Conservation (phyloP, 2,329 filamentous ascomycete genomes). For the Akanthomyces lecanii region DNA sequence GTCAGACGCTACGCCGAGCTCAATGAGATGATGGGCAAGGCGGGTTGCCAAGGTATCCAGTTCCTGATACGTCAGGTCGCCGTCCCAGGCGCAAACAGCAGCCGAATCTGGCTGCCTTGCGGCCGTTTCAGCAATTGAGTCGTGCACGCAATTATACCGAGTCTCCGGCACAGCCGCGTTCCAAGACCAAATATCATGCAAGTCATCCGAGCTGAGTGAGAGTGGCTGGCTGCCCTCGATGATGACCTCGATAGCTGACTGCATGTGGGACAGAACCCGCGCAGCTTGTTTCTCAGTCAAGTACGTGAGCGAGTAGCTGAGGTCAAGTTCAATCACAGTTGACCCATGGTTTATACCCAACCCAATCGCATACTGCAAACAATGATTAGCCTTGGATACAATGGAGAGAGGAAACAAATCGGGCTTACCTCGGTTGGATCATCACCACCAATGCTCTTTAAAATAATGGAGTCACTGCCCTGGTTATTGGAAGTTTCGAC, state of each 20-base stretch:
- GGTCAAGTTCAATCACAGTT: neutral
- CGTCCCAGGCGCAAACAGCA: slow-evolving; percentile 27
- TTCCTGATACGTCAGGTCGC: slow-evolving; percentile 38
- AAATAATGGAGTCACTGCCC: neutral
- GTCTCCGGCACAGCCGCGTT: neutral
- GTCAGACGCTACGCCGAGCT: slow-evolving; percentile 9
- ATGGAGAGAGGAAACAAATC: neutral
- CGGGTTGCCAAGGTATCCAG: slow-evolving; percentile 22
- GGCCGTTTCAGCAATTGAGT: neutral
- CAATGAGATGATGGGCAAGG: slow-evolving; percentile 17
- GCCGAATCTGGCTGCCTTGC: neutral
- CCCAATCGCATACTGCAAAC: neutral
- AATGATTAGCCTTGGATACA: neutral
- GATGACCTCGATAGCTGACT: neutral
- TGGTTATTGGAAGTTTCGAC: neutral
- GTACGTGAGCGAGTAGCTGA: neutral
- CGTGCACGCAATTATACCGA: neutral
- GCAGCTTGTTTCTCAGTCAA: neutral
- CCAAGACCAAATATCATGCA: slow-evolving; percentile 4
- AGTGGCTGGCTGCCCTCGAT: neutral
- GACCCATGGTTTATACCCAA: neutral
- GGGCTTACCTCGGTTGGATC: neutral
- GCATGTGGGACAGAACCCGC: neutral
- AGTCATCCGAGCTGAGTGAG: neutral
- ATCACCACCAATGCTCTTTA: neutral